Percentiles rank a stretch among this genome's conserved stretches.
These are phyloP conservation scores for Fagopyrum esculentum DNA, from an alignment of 148 eudicot genomes.

Conservation along the genomic window DNA sequence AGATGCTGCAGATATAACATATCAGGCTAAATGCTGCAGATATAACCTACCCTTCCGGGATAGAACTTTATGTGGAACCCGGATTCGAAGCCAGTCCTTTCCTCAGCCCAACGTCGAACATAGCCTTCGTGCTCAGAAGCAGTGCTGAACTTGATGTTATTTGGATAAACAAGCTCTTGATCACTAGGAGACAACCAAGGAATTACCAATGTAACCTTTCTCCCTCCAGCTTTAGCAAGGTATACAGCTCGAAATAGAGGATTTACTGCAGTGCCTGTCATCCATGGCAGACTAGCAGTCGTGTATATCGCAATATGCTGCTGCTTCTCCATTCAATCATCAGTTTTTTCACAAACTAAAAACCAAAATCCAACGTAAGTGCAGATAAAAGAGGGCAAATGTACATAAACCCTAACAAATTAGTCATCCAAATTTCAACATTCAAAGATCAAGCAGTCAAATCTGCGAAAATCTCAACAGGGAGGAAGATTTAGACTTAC, in stretches of 20 bases:
- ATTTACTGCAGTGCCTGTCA: conserved; percentile 96
- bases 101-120: conserved; percentile 83
- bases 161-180: conserved; percentile 71
- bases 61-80: conserved; percentile 62
- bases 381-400: conserved; percentile 2
- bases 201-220: conserved; percentile 70
- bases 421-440: not conserved
- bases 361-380: not conserved
- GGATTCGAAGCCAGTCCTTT: conserved; percentile 51
- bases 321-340: conserved; percentile 60
- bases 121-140: conserved; percentile 68
- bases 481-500: not conserved
- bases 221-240: conserved; percentile 59
- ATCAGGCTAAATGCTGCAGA: no score
- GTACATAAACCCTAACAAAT: not conserved
- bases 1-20: no score
- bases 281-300: conserved; percentile 98
- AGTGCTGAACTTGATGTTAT: conserved; percentile 51
- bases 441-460: not conserved
- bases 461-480: not conserved
- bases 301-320: conserved; percentile 83
- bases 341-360: conserved; percentile 3
- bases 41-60: conserved; percentile 63
- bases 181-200: conserved; percentile 79
- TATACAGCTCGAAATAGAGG: conserved; percentile 93